Base-by-base conservation (phyloP, 1,284 basidiomycete genomes). In the Ustilago trichophora region DNA sequence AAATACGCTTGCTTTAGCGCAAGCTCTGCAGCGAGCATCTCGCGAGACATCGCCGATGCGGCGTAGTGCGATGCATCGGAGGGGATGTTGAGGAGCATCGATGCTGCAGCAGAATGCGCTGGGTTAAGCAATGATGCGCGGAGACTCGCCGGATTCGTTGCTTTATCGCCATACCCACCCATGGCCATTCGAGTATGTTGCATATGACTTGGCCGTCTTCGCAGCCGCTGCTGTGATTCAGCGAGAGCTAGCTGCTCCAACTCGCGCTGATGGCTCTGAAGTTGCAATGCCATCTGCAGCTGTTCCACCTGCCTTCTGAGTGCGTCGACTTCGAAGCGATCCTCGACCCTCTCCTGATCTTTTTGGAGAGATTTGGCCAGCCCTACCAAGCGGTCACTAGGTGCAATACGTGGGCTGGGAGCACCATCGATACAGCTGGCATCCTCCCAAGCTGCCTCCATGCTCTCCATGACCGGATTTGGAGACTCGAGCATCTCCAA, bases 371-470 rank as follows among this genome's bases (percentile, higher is more conserved):
- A 12, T n/a, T 22, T 25, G 3, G 33, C 12, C n/a, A 22, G 18
- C 10, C 25, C 52, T 2, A 31, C 16, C 15, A 44, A 19, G 0
- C 27, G 25, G 3, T 37, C 33, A 15, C 26, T 24, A 1, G 3
- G n/a, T n/a, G 25, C 42, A 9, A 57, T 26, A 16, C 33, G 34
- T 11, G 57, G 57, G 10, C 29, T 41, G 4, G 35, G n/a, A n/a
- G n/a, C 19, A 0, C 36, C 48, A 21, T 64, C 60, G 25, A 57
- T 40, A 10, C 48, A 52, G 41, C 60, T 64, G 12, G 16, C 49
- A 25, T 56, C 60, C n/a, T 56, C 53, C 54, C 60, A 64, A 6
- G 60, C 60, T 7, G 60, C 49, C 26, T 64, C 59, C n/a, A 62
- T 10, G 22, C n/a, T 18, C 29, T n/a, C 32, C 32, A 13, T 15